Percentiles rank a stretch among this genome's conserved stretches.
phyloP scores from a whole-genome alignment of 805 yeast species.

The Naumovozyma baii region DNA sequence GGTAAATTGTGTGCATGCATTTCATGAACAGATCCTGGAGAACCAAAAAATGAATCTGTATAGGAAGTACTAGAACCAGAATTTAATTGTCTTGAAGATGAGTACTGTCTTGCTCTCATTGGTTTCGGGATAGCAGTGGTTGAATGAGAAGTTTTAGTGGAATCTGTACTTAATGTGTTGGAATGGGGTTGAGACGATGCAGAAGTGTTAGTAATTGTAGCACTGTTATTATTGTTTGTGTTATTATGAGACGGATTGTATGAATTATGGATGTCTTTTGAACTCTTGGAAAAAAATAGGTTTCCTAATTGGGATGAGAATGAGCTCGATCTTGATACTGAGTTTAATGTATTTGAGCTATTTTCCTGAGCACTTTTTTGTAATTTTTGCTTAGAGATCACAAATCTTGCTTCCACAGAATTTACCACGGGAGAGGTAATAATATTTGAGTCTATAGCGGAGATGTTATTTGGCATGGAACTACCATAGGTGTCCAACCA shows the following conservation, averaged over 20 bases:
- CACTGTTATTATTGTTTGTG: neutral
- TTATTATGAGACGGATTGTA: neutral
- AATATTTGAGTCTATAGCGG: constrained; percentile 45
- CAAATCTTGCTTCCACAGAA: constrained; percentile 75
- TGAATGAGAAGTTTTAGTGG: constrained; percentile 8
- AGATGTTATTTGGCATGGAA: constrained; percentile 32
- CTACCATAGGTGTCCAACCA: constrained; percentile 30
- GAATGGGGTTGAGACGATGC: neutral
- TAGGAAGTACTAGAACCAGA: constrained; percentile 12
- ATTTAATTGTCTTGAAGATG: constrained; percentile 29
- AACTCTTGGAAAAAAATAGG: constrained; percentile 25
- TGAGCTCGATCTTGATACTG: constrained; percentile 28
- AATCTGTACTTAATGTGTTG: neutral
- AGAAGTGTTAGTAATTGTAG: neutral
- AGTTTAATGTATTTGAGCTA: constrained; percentile 10
- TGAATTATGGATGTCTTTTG: constrained; percentile 10
- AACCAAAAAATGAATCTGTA: constrained; percentile 18
- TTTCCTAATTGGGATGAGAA: constrained; percentile 30
- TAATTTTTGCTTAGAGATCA: constrained; percentile 64
- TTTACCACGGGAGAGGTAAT: constrained; percentile 63
- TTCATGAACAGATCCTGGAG: constrained; percentile 22
- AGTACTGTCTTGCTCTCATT: constrained; percentile 28
- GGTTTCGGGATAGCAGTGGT: constrained; percentile 30
- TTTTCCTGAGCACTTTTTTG: constrained; percentile 24
- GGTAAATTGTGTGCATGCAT: constrained; percentile 31